A percentile compares a stretch with the other conserved stretches of the same genome.
Conservation (phyloP, 352 stramenopile genomes). For the Globisporangium echinulatum region DNA sequence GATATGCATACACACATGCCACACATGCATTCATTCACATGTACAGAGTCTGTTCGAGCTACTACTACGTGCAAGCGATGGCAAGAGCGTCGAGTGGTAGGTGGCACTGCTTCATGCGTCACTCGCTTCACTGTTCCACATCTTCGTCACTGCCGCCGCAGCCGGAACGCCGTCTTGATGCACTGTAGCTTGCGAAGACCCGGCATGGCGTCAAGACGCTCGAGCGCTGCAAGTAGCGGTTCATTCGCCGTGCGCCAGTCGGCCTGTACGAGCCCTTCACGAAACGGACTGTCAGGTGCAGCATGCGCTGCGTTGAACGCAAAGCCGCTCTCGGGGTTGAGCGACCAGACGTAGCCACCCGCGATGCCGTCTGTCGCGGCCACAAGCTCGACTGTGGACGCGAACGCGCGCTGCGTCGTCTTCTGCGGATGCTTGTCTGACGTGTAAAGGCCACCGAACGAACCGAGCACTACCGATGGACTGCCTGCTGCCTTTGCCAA, state of each 20-base stretch:
- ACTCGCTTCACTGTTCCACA: background rate
- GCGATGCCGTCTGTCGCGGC: slow-evolving; percentile 28
- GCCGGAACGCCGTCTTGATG: slow-evolving; percentile 20
- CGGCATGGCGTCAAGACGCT: slow-evolving; percentile 41
- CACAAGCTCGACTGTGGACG: slow-evolving; percentile 60
- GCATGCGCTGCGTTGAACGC: slow-evolving; percentile 48
- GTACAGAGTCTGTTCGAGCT: too few relatives aligned
- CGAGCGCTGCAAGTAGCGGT: slow-evolving; percentile 34
- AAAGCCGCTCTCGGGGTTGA: slow-evolving; percentile 69
- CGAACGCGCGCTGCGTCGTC: slow-evolving; percentile 52
- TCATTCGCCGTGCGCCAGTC: slow-evolving; percentile 57
- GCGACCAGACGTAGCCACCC: slow-evolving; percentile 64
- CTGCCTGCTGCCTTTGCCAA: slow-evolving; percentile 31
- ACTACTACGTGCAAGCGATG: too few relatives aligned
- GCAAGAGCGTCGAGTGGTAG: too few relatives aligned
- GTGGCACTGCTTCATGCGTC: too few relatives aligned
- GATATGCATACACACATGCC: background rate
- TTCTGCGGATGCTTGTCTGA: slow-evolving; percentile 43
- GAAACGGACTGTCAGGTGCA: slow-evolving; percentile 21
- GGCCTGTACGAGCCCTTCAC: slow-evolving; percentile 40
- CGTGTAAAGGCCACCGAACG: slow-evolving; percentile 64
- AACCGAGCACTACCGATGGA: slow-evolving; percentile 48
- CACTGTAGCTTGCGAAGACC: slow-evolving; percentile 47
- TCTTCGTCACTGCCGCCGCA: slow-evolving; percentile 1
- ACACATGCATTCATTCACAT: background rate